Evolutionary conservation across 345 rosid species (phyloP).

Genomic region (Hypericum androsaemum): DNA sequence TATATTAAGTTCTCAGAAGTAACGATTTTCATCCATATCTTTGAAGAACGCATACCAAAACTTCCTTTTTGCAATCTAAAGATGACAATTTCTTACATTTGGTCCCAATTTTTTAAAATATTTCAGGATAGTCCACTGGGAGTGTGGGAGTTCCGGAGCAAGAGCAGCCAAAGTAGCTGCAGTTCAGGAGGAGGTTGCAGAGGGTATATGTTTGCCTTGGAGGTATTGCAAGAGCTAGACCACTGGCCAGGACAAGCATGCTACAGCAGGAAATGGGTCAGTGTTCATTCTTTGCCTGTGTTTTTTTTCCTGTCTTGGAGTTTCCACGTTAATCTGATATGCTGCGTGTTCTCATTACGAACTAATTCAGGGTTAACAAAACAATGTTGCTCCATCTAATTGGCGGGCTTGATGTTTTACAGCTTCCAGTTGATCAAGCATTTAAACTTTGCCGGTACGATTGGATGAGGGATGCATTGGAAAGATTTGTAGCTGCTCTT

Average conservation of each 20-base stretch:
- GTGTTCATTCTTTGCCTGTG: neutral
- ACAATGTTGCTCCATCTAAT: no score
- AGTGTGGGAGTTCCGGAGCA: slow-evolving; percentile 56
- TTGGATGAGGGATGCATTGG: slow-evolving; percentile 72
- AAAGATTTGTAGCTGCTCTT: slow-evolving; percentile 33
- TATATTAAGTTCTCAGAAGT: no score
- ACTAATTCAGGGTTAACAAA: no score
- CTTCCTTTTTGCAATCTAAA: no score
- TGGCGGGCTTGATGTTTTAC: slow-evolving; percentile 3
- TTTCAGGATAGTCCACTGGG: slow-evolving; percentile 65
- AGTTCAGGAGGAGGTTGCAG: slow-evolving; percentile 46
- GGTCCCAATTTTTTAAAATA: neutral
- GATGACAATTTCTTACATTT: neutral
- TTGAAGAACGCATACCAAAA: no score
- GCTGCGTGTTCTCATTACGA: no score
- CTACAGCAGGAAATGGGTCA: slow-evolving; percentile 62
- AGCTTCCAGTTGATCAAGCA: slow-evolving; percentile 53
- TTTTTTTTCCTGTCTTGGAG: no score
- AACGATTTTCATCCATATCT: no score
- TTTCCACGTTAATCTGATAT: no score
- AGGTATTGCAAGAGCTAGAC: slow-evolving; percentile 75
- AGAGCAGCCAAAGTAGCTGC: slow-evolving; percentile 38
- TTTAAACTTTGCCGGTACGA: slow-evolving; percentile 61
- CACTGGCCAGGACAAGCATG: slow-evolving; percentile 64
- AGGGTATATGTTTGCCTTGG: slow-evolving; percentile 67